Percentiles rank a stretch among this genome's conserved stretches.
Conservation (phyloP, 306 rosid species). For the Senna siamea region DNA sequence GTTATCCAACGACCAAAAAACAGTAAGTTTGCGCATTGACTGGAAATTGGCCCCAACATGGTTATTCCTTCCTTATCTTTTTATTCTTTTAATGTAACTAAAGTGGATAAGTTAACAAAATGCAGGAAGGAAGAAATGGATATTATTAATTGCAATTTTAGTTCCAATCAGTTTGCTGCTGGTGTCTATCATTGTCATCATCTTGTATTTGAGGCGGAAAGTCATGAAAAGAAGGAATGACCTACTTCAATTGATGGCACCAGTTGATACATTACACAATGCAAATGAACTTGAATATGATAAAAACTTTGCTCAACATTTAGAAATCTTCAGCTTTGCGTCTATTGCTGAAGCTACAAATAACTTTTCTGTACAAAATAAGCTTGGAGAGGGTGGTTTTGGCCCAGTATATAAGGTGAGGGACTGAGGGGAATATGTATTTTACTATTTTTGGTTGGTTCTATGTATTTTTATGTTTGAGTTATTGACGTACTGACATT, state of each 20-base stretch:
- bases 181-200: neutral
- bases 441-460: neutral
- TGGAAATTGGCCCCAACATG: too few species aligned
- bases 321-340: conserved; percentile 21
- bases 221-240: too few species aligned
- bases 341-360: conserved; percentile 33
- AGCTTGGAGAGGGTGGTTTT: conserved; percentile 43
- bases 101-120: too few species aligned
- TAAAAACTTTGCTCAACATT: conserved; percentile 15
- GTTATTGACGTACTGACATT: neutral
- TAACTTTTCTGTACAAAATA: conserved; percentile 27
- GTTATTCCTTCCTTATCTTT: too few species aligned
- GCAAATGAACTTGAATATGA: neutral
- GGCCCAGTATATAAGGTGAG: conserved; percentile 43
- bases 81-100: too few species aligned
- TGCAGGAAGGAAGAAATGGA: neutral
- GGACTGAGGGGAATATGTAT: too few species aligned
- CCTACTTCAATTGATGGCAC: neutral
- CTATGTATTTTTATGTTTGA: too few species aligned
- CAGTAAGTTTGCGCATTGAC: neutral
- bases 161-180: neutral
- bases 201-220: neutral
- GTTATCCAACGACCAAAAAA: neutral
- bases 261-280: neutral
- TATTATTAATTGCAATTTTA: neutral